Conservation (phyloP, 2,329 filamentous ascomycete species). For the Emergomyces pasteurianus region DNA sequence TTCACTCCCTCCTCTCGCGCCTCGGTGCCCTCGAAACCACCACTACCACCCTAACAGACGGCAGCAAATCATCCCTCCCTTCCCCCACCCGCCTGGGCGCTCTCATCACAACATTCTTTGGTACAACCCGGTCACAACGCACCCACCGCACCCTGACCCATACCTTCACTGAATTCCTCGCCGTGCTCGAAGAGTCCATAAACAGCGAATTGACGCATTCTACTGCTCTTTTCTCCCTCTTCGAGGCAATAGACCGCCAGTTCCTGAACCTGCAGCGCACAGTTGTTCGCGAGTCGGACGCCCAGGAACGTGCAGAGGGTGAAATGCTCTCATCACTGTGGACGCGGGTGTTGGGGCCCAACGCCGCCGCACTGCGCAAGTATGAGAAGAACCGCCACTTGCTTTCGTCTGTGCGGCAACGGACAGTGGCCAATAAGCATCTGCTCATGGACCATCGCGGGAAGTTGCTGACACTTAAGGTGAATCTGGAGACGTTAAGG, state of each 20-base stretch:
- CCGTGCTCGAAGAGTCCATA: conserved; percentile 80
- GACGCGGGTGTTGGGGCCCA: conserved; percentile 70
- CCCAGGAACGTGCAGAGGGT: conserved; percentile 66
- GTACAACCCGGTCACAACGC: conserved; percentile 66
- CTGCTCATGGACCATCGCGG: conserved; percentile 78
- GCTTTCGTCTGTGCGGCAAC: conserved; percentile 64
- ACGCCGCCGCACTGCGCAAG: conserved; percentile 65
- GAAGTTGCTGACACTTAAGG: conserved; percentile 69
- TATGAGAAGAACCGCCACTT: conserved; percentile 82
- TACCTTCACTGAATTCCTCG: conserved; percentile 78
- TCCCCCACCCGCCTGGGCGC: conserved; percentile 55
- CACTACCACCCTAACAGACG: conserved; percentile 10
- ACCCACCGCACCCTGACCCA: conserved; percentile 70
- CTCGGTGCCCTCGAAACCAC: conserved; percentile 31
- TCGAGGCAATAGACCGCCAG: conserved; percentile 80
- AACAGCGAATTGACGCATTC: conserved; percentile 71
- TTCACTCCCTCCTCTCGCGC: conserved; percentile 63
- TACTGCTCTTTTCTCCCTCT: conserved; percentile 71
- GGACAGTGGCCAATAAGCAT: conserved; percentile 77
- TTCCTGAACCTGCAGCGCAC: conserved; percentile 79
- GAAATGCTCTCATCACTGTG: conserved; percentile 76
- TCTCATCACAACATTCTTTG: conserved; percentile 62
- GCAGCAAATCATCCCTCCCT: conserved; percentile 5
- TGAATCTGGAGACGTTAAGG: conserved; percentile 72
- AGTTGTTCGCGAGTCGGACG: conserved; percentile 70